Base-by-base conservation (phyloP, 2,329 filamentous ascomycete species). In the Pestalotiopsis sp. region DNA sequence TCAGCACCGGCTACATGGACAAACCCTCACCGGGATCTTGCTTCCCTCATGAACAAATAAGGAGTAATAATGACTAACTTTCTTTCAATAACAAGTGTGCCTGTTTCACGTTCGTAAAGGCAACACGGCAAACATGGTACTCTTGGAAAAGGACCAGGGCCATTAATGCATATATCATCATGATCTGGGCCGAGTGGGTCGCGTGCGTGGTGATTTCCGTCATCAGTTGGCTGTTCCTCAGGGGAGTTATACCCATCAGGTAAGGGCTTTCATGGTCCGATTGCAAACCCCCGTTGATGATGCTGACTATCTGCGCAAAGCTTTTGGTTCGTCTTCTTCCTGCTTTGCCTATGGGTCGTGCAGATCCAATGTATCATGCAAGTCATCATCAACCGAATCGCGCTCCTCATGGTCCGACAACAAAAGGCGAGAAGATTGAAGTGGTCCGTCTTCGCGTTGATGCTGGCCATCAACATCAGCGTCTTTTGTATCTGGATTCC, bases 401-500 rank as follows among this genome's bases (percentile, higher is more conserved):
- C 81, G 0, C 76, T 88, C 0, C 77, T 88, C 9, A 78, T 85
- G 31, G 77, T 80, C 0, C 75, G 84, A 45, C 79, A 77, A 1
- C 75, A 71, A 0, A 80, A 78, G 17, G 79, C 81, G 1, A 58
- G 69, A 0, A 75, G 70, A 6, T 75, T 88, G 12, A 86, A 86
- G 70, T 83, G 83, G 76, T 72, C 77, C 1, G 81, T 84, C 5
- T 80, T 85, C 0, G 62, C 76, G 1, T 23, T 86, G n/a, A 85
- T 88, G 68, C 79, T 82, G 1, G 69, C 78, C 2, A 79, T 88
- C 67, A 88, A 88, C 62, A 82, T 88, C 27, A 82, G 81, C 2
- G 86, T 88, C 2, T 87, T 85, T 59, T 79, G 78, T 68, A 87
- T 88, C 20, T 88, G 86, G 86, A 84, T 88, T 20, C 86, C 86